Evolutionary conservation across 495 filamentous ascomycete species (phyloP).

Genomic region (Penicillium coprophilum): DNA sequence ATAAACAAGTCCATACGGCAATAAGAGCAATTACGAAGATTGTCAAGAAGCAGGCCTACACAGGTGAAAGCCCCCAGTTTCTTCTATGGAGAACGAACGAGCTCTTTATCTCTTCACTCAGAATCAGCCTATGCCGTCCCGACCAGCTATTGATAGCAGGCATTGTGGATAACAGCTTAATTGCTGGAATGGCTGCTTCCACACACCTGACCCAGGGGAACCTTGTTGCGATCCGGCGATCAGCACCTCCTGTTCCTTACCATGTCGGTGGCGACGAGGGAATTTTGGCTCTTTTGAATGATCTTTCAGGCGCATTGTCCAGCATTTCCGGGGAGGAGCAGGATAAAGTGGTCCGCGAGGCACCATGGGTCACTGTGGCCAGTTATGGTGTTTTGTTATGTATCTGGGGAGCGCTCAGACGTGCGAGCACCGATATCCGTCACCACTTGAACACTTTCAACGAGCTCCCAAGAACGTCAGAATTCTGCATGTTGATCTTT

Average conservation of each 20-base stretch:
- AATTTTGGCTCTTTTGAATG: slow-evolving; percentile 12
- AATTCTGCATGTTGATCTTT: slow-evolving; percentile 16
- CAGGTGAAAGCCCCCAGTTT: slow-evolving; percentile 14
- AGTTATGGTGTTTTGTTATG: slow-evolving; percentile 13
- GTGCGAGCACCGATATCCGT: slow-evolving; percentile 11
- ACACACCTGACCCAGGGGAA: slow-evolving; percentile 16
- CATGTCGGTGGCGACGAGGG: slow-evolving; percentile 14
- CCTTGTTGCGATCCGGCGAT: slow-evolving; percentile 12
- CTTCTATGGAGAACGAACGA: slow-evolving; percentile 15
- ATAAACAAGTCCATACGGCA: slow-evolving; percentile 13
- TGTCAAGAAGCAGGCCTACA: slow-evolving; percentile 15
- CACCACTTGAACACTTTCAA: slow-evolving; percentile 13
- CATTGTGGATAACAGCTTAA: slow-evolving; percentile 19
- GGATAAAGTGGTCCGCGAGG: slow-evolving; percentile 11
- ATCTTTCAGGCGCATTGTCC: slow-evolving; percentile 7
- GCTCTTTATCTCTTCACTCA: slow-evolving; percentile 16
- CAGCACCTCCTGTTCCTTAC: slow-evolving; percentile 8
- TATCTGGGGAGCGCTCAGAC: slow-evolving; percentile 9
- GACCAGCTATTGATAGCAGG: slow-evolving; percentile 17
- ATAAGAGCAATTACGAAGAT: slow-evolving; percentile 15
- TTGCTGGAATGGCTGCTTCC: slow-evolving; percentile 16
- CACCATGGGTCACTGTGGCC: slow-evolving; percentile 13
- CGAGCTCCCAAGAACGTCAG: slow-evolving; percentile 10
- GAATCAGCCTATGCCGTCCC: slow-evolving; percentile 13
- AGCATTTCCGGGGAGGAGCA: slow-evolving; percentile 11